Base-by-base conservation (phyloP, 306 rosid genomes). In the Alnus glutinosa region DNA sequence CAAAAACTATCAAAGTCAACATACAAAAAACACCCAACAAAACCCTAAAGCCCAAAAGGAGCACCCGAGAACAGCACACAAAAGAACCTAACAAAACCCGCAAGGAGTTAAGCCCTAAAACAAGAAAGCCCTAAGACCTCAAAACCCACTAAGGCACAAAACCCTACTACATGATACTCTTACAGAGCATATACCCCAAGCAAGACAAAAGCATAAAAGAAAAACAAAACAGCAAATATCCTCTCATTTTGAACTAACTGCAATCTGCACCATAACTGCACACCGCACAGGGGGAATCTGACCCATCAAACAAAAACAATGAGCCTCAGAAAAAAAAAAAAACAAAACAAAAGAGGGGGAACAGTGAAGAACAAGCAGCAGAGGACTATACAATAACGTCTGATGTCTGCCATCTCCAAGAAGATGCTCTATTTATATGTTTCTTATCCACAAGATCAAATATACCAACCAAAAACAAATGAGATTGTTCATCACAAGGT, bases 311-410 rank as follows among this genome's bases (percentile, higher is more conserved):
- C 80, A 66, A 83, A 71, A 86, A 79, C 64, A 77, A 76, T 76
- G 82, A 59, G 78, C 76, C 67, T 44, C n/a, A 1, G 51, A 68
- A 23, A 23, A 23, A 23, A 23, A 23, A 23, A 23, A 23, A 23
- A 23, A 23, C 28, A 23, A 23, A 23, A 23, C 28, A 23, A 23
- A 23, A 23, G 28, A 73, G 18, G 37, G 71, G 77, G 64, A 68
- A 82, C 75, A 61, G 81, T 80, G 58, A 75, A 79, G 55, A 82
- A 68, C 81, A 81, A 19, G 61, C 86, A 77, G 82, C 80, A 82
- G 86, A 85, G 71, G 84, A 55, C 94, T 88, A 78, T 92, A 92
- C 94, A 89, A 80, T 64, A 16, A 44, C 50, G 13, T 13, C 55
- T 81, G 75, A 37, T 70, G 75, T 68, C 75, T 58, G 75, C 57